phyloP scores from a whole-genome alignment of 106 monocot species.

The Apostasia ramifera region DNA sequence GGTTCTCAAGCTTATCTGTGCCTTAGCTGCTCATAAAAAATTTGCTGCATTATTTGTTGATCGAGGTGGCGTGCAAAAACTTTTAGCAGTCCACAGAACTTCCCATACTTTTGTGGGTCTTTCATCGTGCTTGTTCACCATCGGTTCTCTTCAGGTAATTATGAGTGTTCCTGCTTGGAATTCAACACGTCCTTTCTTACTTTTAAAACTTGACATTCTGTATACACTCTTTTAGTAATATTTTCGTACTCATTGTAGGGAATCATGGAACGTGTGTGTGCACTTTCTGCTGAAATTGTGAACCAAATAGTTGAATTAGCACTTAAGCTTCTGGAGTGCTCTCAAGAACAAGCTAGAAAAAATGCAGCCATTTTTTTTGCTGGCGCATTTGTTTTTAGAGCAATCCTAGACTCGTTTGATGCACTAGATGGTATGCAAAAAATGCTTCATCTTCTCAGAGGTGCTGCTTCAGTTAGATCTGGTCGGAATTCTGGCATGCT shows the following conservation, averaged over 20 bases:
- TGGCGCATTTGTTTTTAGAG: conserved; percentile 85
- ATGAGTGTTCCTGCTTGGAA: not conserved
- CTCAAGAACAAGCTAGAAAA: conserved; percentile 88
- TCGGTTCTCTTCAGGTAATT: conserved; percentile 93
- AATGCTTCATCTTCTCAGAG: conserved; percentile 62
- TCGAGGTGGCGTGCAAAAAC: conserved; percentile 85
- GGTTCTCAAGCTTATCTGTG: conserved; percentile 78
- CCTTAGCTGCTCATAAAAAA: conserved; percentile 84
- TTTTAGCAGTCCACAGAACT: conserved; percentile 58
- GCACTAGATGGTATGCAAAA: conserved; percentile 82
- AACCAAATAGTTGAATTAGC: conserved; percentile 73
- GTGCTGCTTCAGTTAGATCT: conserved; percentile 74
- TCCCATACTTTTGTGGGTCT: conserved; percentile 69
- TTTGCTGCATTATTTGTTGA: conserved; percentile 93
- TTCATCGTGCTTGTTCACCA: conserved; percentile 90
- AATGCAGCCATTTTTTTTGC: conserved; percentile 87
- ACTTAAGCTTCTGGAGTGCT: conserved; percentile 80
- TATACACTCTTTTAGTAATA: conserved; percentile 1
- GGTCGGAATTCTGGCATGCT: conserved; percentile 62
- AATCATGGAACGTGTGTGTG: conserved; percentile 95
- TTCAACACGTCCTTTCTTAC: not conserved
- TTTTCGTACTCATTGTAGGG: conserved; percentile 37
- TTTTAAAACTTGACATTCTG: not conserved
- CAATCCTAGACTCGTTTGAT: conserved; percentile 85
- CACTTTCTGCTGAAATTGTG: conserved; percentile 62